Evolutionary conservation across 2,329 filamentous ascomycete species (phyloP).

Genomic region (Cytospora chrysosperma): DNA sequence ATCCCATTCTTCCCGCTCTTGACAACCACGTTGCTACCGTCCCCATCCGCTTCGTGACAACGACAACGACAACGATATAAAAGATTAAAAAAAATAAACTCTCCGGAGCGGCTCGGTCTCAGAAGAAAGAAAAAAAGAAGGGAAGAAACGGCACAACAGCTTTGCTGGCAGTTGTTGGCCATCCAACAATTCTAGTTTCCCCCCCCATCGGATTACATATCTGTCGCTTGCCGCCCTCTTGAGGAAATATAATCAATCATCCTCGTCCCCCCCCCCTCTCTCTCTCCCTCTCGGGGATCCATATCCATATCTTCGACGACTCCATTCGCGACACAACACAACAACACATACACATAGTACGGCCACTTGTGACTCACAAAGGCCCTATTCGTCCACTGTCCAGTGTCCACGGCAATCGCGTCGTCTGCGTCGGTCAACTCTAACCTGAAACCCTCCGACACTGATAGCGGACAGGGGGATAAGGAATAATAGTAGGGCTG

Average conservation of each 20-base stretch:
- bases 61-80: not conserved
- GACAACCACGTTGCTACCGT: not conserved
- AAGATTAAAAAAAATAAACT: no score
- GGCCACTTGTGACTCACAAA: conserved; percentile 7
- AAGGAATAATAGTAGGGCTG: not conserved
- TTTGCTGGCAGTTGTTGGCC: not conserved
- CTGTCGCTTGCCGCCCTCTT: conserved; percentile 11
- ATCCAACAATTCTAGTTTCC: not conserved
- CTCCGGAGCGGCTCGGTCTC: not conserved
- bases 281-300: not conserved
- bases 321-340: not conserved
- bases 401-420: not conserved
- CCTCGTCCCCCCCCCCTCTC: not conserved
- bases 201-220: not conserved
- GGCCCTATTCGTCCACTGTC: not conserved
- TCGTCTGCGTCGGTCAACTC: not conserved
- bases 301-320: not conserved
- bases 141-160: not conserved
- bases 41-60: not conserved
- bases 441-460: not conserved
- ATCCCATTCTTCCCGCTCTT: not conserved
- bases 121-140: no score
- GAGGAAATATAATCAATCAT: not conserved
- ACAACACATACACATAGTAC: conserved; percentile 1
- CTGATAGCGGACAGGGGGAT: not conserved